Evolutionary conservation across 306 rosid genomes (phyloP).

Genomic region (Luffa acutangula): DNA sequence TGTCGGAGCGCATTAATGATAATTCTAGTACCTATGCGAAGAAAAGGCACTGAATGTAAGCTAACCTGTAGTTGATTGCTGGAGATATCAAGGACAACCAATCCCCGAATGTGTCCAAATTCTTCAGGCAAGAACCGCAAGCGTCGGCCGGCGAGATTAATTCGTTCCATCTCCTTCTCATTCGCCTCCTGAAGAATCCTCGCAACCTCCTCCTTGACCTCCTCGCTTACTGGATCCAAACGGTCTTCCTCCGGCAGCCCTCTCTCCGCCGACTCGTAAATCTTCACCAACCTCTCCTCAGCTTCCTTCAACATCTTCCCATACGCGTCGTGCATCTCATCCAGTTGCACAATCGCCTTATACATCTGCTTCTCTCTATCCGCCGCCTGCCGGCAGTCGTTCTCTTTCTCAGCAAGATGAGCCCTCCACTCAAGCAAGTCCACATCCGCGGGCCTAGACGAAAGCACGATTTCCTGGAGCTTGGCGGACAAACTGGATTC

Average conservation of each 20-base stretch:
- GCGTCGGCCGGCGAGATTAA: slow-evolving; percentile 41
- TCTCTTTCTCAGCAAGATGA: slow-evolving; percentile 40
- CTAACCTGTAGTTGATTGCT: slow-evolving; percentile 60
- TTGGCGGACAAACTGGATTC: slow-evolving; percentile 46
- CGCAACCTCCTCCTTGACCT: slow-evolving; percentile 48
- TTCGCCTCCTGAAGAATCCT: slow-evolving; percentile 55
- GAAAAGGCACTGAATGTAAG: background rate
- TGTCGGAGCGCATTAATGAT: background rate
- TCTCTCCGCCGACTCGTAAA: slow-evolving; percentile 42
- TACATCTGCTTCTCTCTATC: slow-evolving; percentile 46
- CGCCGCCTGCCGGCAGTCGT: slow-evolving; percentile 24
- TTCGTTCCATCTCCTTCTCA: slow-evolving; percentile 43
- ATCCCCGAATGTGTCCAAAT: slow-evolving; percentile 43
- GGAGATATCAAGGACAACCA: slow-evolving; percentile 50
- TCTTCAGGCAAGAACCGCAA: slow-evolving; percentile 60
- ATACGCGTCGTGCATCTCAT: slow-evolving; percentile 71
- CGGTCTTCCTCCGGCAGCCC: slow-evolving; percentile 7
- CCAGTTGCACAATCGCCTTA: slow-evolving; percentile 51
- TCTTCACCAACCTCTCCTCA: slow-evolving; percentile 57
- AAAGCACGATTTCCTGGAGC: slow-evolving; percentile 48
- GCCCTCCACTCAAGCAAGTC: slow-evolving; percentile 43
- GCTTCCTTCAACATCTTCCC: slow-evolving; percentile 69
- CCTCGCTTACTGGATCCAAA: slow-evolving; percentile 13
- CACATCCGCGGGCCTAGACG: slow-evolving; percentile 57
- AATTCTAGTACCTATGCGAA: background rate